Conservation (phyloP, 352 stramenopile species). For the Globisporangium ultimum region DNA sequence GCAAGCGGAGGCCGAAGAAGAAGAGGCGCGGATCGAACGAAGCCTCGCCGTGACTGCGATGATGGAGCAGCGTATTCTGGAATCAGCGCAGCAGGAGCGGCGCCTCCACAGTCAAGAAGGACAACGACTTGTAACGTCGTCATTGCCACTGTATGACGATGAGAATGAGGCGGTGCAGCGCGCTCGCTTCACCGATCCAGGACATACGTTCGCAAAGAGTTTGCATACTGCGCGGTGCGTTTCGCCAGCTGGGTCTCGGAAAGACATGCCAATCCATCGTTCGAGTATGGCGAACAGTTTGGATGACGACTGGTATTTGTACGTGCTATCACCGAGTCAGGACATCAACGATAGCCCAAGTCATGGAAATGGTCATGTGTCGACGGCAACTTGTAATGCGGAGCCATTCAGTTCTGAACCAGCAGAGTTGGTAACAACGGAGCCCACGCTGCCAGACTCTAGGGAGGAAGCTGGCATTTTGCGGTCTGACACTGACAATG, state of each 20-base stretch:
- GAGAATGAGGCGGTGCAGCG: neutral
- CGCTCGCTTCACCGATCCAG: neutral
- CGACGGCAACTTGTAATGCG: too few relatives aligned
- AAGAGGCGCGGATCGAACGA: conserved; percentile 24
- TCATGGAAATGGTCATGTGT: too few relatives aligned
- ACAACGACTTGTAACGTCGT: neutral
- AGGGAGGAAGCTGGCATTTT: too few relatives aligned
- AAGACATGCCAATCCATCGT: neutral
- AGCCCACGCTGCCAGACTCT: too few relatives aligned
- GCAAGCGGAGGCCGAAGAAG: conserved; percentile 17
- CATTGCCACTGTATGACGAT: neutral
- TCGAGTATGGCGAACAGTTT: neutral
- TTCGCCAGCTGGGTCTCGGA: conserved; percentile 13
- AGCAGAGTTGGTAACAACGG: too few relatives aligned
- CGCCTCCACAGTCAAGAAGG: neutral
- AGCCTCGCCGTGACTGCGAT: conserved; percentile 14
- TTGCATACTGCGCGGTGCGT: conserved; percentile 3
- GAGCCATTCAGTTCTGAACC: too few relatives aligned
- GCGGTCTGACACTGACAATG: too few relatives aligned
- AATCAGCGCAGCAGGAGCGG: conserved; percentile 23
- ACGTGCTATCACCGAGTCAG: too few relatives aligned
- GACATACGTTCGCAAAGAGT: neutral
- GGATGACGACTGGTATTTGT: too few relatives aligned
- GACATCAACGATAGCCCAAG: too few relatives aligned
- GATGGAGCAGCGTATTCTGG: conserved; percentile 33